phyloP scores from a whole-genome alignment of 345 rosid species.

The Citrus unshiu region DNA sequence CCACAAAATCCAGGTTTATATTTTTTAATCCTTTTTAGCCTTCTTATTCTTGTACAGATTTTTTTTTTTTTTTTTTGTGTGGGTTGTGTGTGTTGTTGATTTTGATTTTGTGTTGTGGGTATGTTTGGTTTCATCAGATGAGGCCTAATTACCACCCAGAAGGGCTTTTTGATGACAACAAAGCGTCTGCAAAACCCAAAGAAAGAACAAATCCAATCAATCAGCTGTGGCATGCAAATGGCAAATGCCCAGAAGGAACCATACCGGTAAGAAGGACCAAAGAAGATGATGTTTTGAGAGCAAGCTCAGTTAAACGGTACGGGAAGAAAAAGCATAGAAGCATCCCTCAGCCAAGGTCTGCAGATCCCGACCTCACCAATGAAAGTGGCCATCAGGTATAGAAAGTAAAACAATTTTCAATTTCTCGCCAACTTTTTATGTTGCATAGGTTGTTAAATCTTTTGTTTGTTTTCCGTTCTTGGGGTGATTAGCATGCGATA shows the following conservation, averaged over 20 bases:
- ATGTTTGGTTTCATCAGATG: constrained; percentile 40
- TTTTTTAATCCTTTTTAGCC: not conserved
- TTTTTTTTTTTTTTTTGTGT: not conserved
- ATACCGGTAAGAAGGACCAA: constrained; percentile 90
- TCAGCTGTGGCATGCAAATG: constrained; percentile 84
- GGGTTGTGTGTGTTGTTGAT: not conserved
- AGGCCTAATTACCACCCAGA: constrained; percentile 87
- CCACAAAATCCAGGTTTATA: constrained; percentile 88
- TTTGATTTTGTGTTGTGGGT: constrained; percentile 2
- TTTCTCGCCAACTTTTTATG: not conserved
- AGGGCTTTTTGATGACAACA: constrained; percentile 77
- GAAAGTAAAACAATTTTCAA: not conserved
- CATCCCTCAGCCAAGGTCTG: constrained; percentile 85
- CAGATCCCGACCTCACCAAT: constrained; percentile 74
- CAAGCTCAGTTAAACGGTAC: constrained; percentile 91
- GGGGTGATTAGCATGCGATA: constrained; percentile 75
- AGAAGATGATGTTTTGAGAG: constrained; percentile 80
- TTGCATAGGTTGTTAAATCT: constrained; percentile 15
- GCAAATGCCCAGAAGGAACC: constrained; percentile 71
- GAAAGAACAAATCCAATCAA: constrained; percentile 50
- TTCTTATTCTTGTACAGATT: too few relatives aligned
- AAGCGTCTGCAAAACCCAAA: constrained; percentile 43
- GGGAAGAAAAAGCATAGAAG: constrained; percentile 83
- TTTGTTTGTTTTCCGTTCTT: constrained; percentile 14
- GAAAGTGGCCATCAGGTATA: constrained; percentile 94